These are phyloP conservation scores for Tolypocladium paradoxum DNA, from an alignment of 2,329 filamentous ascomycete species.

Conservation along the genomic window DNA sequence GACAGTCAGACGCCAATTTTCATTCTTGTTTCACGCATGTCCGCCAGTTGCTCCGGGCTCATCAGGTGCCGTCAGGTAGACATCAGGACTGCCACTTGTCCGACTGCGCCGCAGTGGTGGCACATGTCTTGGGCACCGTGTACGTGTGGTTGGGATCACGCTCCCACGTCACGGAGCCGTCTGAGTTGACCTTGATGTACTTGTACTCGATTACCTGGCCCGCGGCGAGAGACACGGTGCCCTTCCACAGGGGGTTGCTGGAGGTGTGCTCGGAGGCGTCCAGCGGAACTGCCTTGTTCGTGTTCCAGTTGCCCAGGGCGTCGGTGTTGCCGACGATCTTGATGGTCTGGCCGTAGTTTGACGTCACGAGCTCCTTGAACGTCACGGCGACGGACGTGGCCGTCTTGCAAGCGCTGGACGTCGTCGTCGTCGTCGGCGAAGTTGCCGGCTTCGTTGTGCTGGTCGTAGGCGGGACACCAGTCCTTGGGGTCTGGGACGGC, in stretches of 20 bases:
- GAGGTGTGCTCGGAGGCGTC: slow-evolving; percentile 48
- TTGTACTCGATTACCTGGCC: slow-evolving; percentile 55
- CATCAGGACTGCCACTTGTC: slow-evolving; percentile 18
- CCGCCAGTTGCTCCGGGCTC: not conserved
- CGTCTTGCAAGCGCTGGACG: slow-evolving; percentile 24
- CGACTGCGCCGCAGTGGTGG: slow-evolving; percentile 13
- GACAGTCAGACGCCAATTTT: too few relatives aligned
- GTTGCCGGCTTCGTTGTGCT: slow-evolving; percentile 13
- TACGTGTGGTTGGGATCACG: slow-evolving; percentile 40
- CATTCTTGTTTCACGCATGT: not conserved
- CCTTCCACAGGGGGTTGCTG: slow-evolving; percentile 50
- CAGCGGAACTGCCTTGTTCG: slow-evolving; percentile 41
- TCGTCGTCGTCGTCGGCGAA: slow-evolving; percentile 8
- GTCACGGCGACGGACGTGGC: slow-evolving; percentile 44
- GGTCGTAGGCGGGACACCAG: slow-evolving; percentile 18
- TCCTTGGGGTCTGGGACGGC: slow-evolving; percentile 32
- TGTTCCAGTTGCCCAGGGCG: slow-evolving; percentile 53
- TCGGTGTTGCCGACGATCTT: slow-evolving; percentile 51
- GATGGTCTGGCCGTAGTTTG: slow-evolving; percentile 51
- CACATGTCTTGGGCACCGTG: slow-evolving; percentile 20
- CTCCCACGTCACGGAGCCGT: slow-evolving; percentile 54
- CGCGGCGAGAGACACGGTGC: slow-evolving; percentile 40
- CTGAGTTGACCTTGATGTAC: slow-evolving; percentile 48
- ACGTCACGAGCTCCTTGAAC: slow-evolving; percentile 49
- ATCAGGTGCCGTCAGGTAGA: not conserved